Conservation (phyloP, 1,139 yeast species). For the Suhomyces bribrorum region DNA sequence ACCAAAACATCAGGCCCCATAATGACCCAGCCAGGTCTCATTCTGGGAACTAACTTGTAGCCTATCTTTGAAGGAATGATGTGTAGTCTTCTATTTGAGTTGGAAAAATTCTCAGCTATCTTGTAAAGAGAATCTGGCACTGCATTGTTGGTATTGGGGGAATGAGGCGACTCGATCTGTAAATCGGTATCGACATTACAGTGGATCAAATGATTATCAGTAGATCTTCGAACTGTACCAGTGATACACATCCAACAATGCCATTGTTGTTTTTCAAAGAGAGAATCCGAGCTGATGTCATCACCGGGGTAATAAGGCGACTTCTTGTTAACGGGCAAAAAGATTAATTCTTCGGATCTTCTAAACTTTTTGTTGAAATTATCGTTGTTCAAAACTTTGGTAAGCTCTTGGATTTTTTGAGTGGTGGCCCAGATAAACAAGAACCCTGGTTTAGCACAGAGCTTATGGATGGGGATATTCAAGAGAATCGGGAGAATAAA, state of each 20-base stretch:
- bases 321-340: conserved; percentile 58
- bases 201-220: conserved; percentile 81
- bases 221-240: conserved; percentile 85
- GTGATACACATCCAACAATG: conserved; percentile 98
- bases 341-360: conserved; percentile 83
- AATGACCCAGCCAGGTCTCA: conserved; percentile 90
- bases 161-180: conserved; percentile 49
- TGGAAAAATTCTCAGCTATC: conserved; percentile 88
- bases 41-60: conserved; percentile 58
- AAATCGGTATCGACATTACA: conserved; percentile 92
- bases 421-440: conserved; percentile 85
- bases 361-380: conserved; percentile 67
- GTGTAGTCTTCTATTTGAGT: conserved; percentile 79
- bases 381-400: conserved; percentile 55
- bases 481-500: conserved; percentile 59
- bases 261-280: conserved; percentile 65
- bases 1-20: conserved; percentile 80
- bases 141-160: conserved; percentile 29
- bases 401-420: conserved; percentile 63
- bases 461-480: conserved; percentile 66
- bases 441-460: conserved; percentile 85
- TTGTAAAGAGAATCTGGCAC: conserved; percentile 77
- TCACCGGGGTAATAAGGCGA: conserved; percentile 61
- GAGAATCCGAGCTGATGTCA: conserved; percentile 21
- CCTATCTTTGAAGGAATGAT: conserved; percentile 76